Evolutionary conservation across 352 stramenopile species (phyloP), one percentile per base, ranked within the genome.

Genomic region (Phytophthora chlamydospora): DNA sequence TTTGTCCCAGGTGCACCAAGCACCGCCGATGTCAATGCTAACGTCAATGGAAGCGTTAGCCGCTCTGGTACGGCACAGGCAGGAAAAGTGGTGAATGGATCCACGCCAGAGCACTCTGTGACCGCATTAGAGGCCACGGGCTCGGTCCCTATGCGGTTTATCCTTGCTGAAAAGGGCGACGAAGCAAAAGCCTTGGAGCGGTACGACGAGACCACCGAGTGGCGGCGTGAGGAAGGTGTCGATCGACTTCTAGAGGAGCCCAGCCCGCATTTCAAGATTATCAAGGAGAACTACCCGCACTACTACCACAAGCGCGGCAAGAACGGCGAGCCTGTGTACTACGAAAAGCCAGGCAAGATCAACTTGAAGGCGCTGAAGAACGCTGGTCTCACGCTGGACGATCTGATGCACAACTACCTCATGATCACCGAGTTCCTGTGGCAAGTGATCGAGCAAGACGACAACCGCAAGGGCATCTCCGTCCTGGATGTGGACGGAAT

Each of bases 261-360:
- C 32, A 89, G 64, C 43, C 83, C 78, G 41, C 68, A 89, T 46
- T 96, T 95, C 49, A 75, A 86, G 48, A 83, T 79, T 29, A 97
- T 97, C 72, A 97, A 97, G 66, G 68, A 86, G 19, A 95, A 97
- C 69, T 97, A 97, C 71, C 88, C 90, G 40, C 88, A 96, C 47
- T 97, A 89, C 62, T 96, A 95, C 71, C 83, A 95, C 77, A 95
- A 95, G 62, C 80, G 83, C 34, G 85, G 85, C 43, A 88, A 89
- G 35, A 69, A 93, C 14, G 72, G 68, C 32, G 85, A 95, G 60
- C 85, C 87, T 9, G 85, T 95, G 61, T 96, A 96, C 76, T 95
- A 95, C 44, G 85, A 95, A 58, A 91, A 93, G 49, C 83, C 83
- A 1, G 85, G 87, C 45, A 90, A 90, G 49, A 97, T 96, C 70